Evolutionary conservation across 2,329 filamentous ascomycete species (phyloP), one percentile per base, ranked within the genome.

Genomic region (Penicillium sp.): DNA sequence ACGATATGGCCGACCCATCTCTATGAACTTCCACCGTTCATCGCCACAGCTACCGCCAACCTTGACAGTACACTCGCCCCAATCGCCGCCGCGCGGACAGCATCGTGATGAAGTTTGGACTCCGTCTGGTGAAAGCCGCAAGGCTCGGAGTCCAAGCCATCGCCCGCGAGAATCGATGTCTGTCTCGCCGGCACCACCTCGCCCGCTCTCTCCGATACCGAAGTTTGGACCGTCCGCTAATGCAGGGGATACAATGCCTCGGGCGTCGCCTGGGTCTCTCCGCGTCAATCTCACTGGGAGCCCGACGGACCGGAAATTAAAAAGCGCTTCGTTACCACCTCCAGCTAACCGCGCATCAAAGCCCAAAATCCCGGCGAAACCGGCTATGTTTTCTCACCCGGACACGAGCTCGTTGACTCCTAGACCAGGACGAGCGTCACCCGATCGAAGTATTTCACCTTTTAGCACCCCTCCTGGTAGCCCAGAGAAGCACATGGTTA

Each of bases 401-500:
- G 68, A 75, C 41, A 49, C 60, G 7, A 64, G 54, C 27, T 62
- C 66, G 9, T 66, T 75, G 27, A 59, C 71, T 29, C 73, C 71
- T 21, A 63, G 54, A 8, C 58, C 66, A 6, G 70, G 69, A 21
- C 62, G 56, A 9, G 58, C 61, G 2, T 62, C 70, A 6, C 69
- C 72, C 3, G 80, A 82, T 42, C 78, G 79, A 33, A 76, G 78
- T 50, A 69, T 86, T 0, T 96, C 93, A 1, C 93, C 93, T 0
- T 96, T 97, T 70, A 92, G 82, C 68, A 96, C 91, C 37, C 92
- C 92, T 19, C 91, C 93, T 0, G 87, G 86, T 65, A 93, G 89
- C 69, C 84, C 85, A 5, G 86, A 84, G 56, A 88, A 82, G 54
- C 71, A 79, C 0, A 79, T 82, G n/a, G 77, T 69, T 6, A 70